phyloP scores from a whole-genome alignment of 768 basidiomycete genomes.

The Pisolithus albus region DNA sequence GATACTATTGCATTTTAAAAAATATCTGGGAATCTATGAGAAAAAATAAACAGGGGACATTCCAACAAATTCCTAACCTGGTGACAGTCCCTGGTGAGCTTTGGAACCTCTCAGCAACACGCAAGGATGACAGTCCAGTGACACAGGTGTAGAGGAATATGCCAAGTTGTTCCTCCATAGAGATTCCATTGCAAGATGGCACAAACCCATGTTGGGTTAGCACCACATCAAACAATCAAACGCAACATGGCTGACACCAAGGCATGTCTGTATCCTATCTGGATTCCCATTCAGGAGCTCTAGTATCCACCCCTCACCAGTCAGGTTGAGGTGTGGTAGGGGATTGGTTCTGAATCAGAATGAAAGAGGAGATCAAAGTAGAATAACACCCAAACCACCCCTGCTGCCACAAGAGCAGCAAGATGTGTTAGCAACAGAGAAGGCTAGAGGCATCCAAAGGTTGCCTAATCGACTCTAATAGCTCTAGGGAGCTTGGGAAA shows the following conservation, averaged over 20 bases:
- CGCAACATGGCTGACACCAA: conserved; percentile 18
- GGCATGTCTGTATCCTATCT: conserved; percentile 9
- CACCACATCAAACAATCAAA: conserved; percentile 13
- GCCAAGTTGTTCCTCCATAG: too few relatives aligned
- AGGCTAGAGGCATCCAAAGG: too few relatives aligned
- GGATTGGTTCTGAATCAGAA: too few relatives aligned
- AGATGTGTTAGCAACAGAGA: too few relatives aligned
- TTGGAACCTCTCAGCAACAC: too few relatives aligned
- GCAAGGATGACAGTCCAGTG: too few relatives aligned
- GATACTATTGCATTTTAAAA: conserved; percentile 1
- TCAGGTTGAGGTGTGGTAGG: conserved; percentile 20
- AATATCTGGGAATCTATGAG: conserved; percentile 6
- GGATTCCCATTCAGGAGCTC: conserved; percentile 19
- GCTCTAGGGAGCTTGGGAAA: too few relatives aligned
- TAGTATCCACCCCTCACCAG: conserved; percentile 16
- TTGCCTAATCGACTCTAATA: too few relatives aligned
- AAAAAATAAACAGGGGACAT: background rate
- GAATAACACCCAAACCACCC: background rate
- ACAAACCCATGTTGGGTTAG: background rate
- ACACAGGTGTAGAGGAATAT: too few relatives aligned
- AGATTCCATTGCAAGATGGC: background rate
- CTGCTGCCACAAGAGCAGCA: background rate
- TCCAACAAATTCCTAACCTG: too few relatives aligned
- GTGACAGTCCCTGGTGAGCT: too few relatives aligned
- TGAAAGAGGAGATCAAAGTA: background rate